Evolutionary conservation across 257 asterid genomes (phyloP).

Genomic region (Solanum paucissectum): DNA sequence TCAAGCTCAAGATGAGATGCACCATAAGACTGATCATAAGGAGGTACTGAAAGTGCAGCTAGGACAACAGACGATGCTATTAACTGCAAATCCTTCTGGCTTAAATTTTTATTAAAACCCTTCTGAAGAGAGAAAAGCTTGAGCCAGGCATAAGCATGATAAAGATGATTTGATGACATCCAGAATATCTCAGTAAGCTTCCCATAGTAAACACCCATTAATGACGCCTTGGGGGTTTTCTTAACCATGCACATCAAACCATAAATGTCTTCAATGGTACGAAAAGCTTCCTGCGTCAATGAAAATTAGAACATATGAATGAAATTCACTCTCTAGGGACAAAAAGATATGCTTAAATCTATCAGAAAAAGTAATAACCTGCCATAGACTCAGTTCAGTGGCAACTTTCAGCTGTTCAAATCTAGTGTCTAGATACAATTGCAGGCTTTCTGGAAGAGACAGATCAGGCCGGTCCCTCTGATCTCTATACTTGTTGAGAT

Average conservation of each 20-base stretch:
- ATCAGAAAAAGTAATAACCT: conserved; percentile 35
- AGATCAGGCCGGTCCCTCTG: conserved; percentile 95
- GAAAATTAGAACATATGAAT: background rate
- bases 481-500: conserved; percentile 85
- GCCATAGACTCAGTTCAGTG: conserved; percentile 92
- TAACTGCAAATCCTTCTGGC: conserved; percentile 83
- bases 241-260: conserved; percentile 85
- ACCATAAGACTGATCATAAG: conserved; percentile 54
- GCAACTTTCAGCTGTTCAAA: conserved; percentile 93
- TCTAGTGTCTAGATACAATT: conserved; percentile 82
- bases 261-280: conserved; percentile 81
- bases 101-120: conserved; percentile 70
- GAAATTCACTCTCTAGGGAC: background rate
- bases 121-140: conserved; percentile 86
- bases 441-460: conserved; percentile 79
- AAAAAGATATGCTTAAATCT: background rate
- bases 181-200: conserved; percentile 88
- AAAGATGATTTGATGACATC: conserved; percentile 77
- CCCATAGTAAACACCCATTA: conserved; percentile 78
- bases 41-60: conserved; percentile 87
- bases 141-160: conserved; percentile 98
- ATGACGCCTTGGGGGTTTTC: conserved; percentile 72
- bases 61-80: conserved; percentile 76
- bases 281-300: conserved; percentile 70
- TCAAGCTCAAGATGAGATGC: conserved; percentile 81